Conservation (phyloP, 1,284 basidiomycete species). For the Vanrija pseudolonga region DNA sequence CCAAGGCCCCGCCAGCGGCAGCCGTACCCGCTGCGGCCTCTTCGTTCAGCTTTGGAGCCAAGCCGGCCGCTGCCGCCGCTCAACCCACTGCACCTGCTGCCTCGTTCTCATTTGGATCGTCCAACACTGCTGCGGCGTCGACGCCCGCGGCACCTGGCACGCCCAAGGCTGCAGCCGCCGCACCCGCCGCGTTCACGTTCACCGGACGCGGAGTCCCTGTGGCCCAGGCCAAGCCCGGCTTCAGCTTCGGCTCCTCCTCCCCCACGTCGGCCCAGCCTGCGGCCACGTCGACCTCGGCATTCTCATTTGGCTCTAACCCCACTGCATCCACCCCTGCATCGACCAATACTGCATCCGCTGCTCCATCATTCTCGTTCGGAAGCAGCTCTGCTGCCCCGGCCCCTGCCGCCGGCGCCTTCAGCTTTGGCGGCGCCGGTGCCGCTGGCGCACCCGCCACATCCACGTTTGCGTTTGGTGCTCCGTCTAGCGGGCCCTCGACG, state of each 20-base stretch:
- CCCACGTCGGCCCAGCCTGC: conserved; percentile 8
- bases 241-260: background rate
- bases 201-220: background rate
- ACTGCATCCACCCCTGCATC: too few species aligned
- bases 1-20: background rate
- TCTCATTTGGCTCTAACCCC: conserved; percentile 9
- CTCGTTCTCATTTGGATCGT: background rate
- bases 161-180: background rate
- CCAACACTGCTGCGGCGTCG: background rate
- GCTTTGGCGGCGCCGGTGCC: conserved; percentile 1
- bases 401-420: conserved; percentile 5
- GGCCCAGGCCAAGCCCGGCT: background rate
- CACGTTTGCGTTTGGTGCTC: too few species aligned
- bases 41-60: background rate
- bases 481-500: too few species aligned
- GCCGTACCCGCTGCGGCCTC: background rate
- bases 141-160: background rate
- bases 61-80: background rate
- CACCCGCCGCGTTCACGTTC: background rate
- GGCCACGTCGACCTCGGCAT: conserved; percentile 7
- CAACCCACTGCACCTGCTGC: background rate
- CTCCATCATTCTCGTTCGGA: conserved; percentile 2
- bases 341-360: background rate
- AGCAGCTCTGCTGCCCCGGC: conserved; percentile 1
- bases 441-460: too few species aligned